A percentile compares a stretch with the other conserved stretches of the same genome.
Evolutionary conservation across 2,329 filamentous ascomycete species (phyloP).

Genomic region (Fusarium bulbicola): DNA sequence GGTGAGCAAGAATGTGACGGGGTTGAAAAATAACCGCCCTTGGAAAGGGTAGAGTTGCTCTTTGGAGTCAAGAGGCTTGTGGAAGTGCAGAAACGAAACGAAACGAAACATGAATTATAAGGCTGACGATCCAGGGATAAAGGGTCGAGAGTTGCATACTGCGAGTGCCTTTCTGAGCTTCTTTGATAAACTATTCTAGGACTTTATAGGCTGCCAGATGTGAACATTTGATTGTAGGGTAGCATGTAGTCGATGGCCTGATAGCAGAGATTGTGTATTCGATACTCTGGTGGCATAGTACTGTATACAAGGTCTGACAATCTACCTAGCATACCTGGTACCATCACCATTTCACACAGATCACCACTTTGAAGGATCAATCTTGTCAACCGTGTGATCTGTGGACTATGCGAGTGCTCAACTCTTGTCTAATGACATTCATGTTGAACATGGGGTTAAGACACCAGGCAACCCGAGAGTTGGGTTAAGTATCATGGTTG

Average conservation of each 20-base stretch:
- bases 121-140: slow-evolving; percentile 29
- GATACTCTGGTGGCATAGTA: neutral
- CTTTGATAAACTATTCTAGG: neutral
- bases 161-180: neutral
- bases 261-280: neutral
- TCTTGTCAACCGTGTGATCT: slow-evolving; percentile 15
- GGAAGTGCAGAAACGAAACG: slow-evolving; percentile 5
- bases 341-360: neutral
- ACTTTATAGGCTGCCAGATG: neutral
- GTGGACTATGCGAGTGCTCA: slow-evolving; percentile 26
- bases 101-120: slow-evolving; percentile 12
- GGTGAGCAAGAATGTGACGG: neutral
- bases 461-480: slow-evolving; percentile 14
- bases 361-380: neutral
- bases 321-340: neutral
- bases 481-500: slow-evolving; percentile 23
- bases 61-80: neutral
- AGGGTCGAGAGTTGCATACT: slow-evolving; percentile 18
- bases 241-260: neutral
- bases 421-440: neutral
- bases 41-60: neutral
- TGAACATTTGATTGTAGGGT: slow-evolving; percentile 4
- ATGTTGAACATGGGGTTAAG: slow-evolving; percentile 12
- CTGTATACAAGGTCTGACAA: neutral
- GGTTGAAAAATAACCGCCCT: slow-evolving; percentile 7